A percentile compares a stretch with the other conserved stretches of the same genome.
These are phyloP conservation scores for Malassezia cuniculi DNA, from an alignment of 1,284 basidiomycete species.

Conservation along the genomic window DNA sequence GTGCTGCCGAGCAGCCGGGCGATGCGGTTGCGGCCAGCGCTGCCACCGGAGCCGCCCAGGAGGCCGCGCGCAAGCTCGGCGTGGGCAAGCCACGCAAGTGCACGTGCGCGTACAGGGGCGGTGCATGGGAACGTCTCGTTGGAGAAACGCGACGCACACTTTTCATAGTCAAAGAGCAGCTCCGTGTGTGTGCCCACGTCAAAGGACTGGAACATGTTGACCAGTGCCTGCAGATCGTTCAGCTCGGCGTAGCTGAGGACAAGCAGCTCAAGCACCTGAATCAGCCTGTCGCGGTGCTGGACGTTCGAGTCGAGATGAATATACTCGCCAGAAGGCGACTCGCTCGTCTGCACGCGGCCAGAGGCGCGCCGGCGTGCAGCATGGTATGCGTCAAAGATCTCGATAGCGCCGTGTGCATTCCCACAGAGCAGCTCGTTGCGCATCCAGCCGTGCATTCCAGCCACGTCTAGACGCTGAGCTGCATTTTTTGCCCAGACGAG, in stretches of 20 bases:
- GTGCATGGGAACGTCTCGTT: background rate
- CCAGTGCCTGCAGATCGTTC: slow-evolving; percentile 5
- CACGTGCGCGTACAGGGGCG: background rate
- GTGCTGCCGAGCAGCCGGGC: slow-evolving; percentile 26
- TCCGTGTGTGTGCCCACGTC: slow-evolving; percentile 26
- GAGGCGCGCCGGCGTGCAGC: slow-evolving; percentile 2
- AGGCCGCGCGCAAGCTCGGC: slow-evolving; percentile 26
- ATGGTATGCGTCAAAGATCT: slow-evolving; percentile 7
- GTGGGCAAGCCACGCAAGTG: slow-evolving; percentile 7
- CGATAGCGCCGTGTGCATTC: slow-evolving; percentile 2
- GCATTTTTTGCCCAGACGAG: slow-evolving; percentile 3
- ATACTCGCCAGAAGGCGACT: slow-evolving; percentile 1
- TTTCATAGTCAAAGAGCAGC: slow-evolving; percentile 20
- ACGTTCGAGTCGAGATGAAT: slow-evolving; percentile 7
- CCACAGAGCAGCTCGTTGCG: slow-evolving; percentile 10
- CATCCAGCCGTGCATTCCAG: slow-evolving; percentile 16
- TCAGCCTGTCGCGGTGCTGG: slow-evolving; percentile 12
- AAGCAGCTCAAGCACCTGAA: slow-evolving; percentile 23
- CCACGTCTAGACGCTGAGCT: slow-evolving; percentile 7
- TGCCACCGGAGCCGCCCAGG: slow-evolving; percentile 18
- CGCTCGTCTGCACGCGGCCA: slow-evolving; percentile 1
- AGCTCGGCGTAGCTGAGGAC: slow-evolving; percentile 10
- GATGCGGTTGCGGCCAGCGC: slow-evolving; percentile 18
- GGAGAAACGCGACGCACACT: background rate
- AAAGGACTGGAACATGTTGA: slow-evolving; percentile 17